Evolutionary conservation across 1,139 yeast genomes (phyloP), one percentile per base, ranked within the genome.

Genomic region (Hyphopichia khmerensis): DNA sequence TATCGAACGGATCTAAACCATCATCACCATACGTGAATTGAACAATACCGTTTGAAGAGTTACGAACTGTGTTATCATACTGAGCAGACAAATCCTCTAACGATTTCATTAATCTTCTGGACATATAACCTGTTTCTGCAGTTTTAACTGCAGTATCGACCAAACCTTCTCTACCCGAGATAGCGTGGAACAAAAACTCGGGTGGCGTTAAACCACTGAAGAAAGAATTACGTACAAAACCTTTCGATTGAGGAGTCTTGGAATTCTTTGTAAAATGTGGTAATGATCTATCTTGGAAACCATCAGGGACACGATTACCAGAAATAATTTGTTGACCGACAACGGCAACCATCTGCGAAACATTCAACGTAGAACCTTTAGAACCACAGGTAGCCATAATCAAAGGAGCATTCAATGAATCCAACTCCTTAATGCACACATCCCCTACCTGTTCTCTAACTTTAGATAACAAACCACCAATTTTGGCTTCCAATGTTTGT

Each of bases 341-440:
- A 62, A 95, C 97, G 0, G 99, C 99, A 77, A 95, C 99, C 99
- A 95, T 95, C 70, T 95, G 99, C 10, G 99, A 93, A 36, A 95
- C 99, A 65, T 95, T 95, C 51, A 95, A 79, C 0, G 97, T 90
- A 34, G 99, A 93, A 66, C 99, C 99, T 65, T 95, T 95, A 39
- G 99, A 93, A 54, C 99, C 99, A 78, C 99, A 93, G 1, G 96
- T 89, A 10, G 99, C 98, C 99, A 95, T 95, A 60, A 95, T 91
- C 59, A 95, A 79, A 33, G 99, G 99, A 31, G 99, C 96, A 64
- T 95, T 95, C 37, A 90, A 80, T 43, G 87, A 80, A 52, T 89
- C 97, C 48, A 95, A 72, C 64, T 93, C 99, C 44, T 77, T 80
- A 59, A 95, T 91, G 75, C 99, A 95, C 46, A 90, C 96, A 52